phyloP scores from a whole-genome alignment of 2,329 filamentous ascomycete species.

The Phoma sp. region DNA sequence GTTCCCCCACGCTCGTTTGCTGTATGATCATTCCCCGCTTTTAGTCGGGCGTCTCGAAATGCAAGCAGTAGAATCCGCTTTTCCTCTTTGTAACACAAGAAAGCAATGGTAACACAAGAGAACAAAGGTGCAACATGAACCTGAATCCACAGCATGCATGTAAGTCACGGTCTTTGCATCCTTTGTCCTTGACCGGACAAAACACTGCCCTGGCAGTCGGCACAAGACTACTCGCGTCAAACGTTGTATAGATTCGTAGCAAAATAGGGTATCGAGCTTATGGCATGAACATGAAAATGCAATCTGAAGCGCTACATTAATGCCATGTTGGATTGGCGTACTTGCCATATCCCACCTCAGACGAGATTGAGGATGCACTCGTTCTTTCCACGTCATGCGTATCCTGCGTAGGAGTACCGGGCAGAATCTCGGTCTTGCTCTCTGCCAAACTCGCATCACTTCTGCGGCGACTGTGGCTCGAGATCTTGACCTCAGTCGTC shows the following conservation, averaged over 20 bases:
- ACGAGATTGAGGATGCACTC: constrained; percentile 23
- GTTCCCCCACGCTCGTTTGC: too few relatives aligned
- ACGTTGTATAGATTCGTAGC: not conserved
- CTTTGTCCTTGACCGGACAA: too few relatives aligned
- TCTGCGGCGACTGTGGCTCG: constrained; percentile 23
- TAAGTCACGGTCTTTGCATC: too few relatives aligned
- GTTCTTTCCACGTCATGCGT: constrained; percentile 13
- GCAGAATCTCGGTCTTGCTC: constrained; percentile 23
- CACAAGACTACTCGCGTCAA: too few relatives aligned
- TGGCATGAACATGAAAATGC: not conserved
- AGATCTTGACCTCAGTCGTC: constrained; percentile 28
- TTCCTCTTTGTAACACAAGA: too few relatives aligned
- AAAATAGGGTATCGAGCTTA: not conserved
- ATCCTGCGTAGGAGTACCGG: constrained; percentile 12
- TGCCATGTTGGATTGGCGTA: constrained; percentile 18
- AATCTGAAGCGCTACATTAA: not conserved
- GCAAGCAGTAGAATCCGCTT: too few relatives aligned
- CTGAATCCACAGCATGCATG: too few relatives aligned
- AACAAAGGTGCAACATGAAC: too few relatives aligned
- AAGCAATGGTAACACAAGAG: too few relatives aligned
- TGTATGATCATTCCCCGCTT: too few relatives aligned
- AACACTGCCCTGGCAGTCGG: too few relatives aligned
- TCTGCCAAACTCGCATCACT: constrained; percentile 21
- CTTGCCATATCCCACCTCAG: constrained; percentile 18
- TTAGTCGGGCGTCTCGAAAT: too few relatives aligned